phyloP scores from a whole-genome alignment of 192 early-diverging fungal genomes.

The Coemansia sp. region DNA sequence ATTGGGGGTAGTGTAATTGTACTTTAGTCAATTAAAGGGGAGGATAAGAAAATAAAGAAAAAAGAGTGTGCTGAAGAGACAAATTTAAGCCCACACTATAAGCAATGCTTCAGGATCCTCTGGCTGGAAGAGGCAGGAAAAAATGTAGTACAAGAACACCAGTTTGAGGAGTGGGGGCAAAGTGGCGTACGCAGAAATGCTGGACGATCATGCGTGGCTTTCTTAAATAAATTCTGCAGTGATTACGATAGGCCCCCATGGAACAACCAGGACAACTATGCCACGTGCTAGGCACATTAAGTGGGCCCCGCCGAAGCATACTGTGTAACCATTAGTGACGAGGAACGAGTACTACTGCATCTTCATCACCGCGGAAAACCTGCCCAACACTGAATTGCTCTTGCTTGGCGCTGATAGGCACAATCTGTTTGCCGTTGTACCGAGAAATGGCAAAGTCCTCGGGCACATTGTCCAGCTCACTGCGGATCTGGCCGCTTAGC shows the following conservation, averaged over 20 bases:
- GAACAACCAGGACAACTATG: not conserved
- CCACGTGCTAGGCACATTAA: slow-evolving; percentile 11
- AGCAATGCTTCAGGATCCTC: no score
- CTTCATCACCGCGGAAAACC: slow-evolving; percentile 57
- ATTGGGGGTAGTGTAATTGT: no score
- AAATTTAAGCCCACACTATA: no score
- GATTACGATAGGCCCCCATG: not conserved
- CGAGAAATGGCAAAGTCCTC: slow-evolving; percentile 48
- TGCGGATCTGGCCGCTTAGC: slow-evolving; percentile 22
- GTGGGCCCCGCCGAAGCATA: not conserved
- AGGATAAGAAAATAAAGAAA: no score
- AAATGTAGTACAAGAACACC: no score
- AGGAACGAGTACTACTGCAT: slow-evolving; percentile 40
- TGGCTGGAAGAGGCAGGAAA: no score
- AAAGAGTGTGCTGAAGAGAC: no score
- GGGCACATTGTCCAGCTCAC: slow-evolving; percentile 61
- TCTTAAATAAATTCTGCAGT: not conserved
- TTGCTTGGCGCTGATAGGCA: slow-evolving; percentile 64
- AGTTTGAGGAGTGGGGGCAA: slow-evolving; percentile 6
- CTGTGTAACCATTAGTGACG: not conserved
- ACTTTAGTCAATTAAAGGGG: no score
- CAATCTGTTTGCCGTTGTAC: slow-evolving; percentile 56
- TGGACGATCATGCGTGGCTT: slow-evolving; percentile 7
- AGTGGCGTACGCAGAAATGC: slow-evolving; percentile 10
- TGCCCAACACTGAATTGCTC: slow-evolving; percentile 52